Conservation (phyloP, 768 basidiomycete species). For the Termitomyces sp. region DNA sequence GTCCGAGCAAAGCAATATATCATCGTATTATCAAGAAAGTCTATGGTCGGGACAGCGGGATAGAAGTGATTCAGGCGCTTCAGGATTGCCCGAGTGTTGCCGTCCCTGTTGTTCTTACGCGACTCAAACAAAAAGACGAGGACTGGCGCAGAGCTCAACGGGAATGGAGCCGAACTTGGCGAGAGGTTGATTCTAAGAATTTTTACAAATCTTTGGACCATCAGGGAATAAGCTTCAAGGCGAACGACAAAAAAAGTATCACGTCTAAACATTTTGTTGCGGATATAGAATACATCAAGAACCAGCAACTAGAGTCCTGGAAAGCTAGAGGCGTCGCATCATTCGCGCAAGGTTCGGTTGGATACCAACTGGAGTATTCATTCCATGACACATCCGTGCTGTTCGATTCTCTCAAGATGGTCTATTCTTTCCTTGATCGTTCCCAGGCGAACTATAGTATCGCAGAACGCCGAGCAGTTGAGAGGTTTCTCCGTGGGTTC, state of each 20-base stretch:
- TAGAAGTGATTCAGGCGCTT: constrained; percentile 77
- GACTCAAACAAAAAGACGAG: constrained; percentile 91
- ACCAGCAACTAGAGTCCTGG: constrained; percentile 44
- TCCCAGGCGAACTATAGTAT: constrained; percentile 70
- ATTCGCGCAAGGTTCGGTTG: constrained; percentile 43
- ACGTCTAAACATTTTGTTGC: constrained; percentile 78
- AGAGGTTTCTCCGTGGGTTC: constrained; percentile 80
- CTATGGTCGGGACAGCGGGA: constrained; percentile 76
- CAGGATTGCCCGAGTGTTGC: constrained; percentile 90
- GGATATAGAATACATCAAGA: constrained; percentile 70
- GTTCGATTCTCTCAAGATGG: constrained; percentile 85
- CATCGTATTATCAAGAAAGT: constrained; percentile 92
- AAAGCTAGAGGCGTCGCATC: constrained; percentile 29
- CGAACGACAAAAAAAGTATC: constrained; percentile 91
- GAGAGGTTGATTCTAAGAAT: constrained; percentile 94
- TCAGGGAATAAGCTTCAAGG: constrained; percentile 92
- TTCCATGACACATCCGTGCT: constrained; percentile 78
- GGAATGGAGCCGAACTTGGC: constrained; percentile 96
- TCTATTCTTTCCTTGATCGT: constrained; percentile 88
- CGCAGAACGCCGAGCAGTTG: constrained; percentile 77
- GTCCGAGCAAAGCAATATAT: constrained; percentile 81
- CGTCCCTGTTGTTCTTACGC: constrained; percentile 84
- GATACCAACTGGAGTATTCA: constrained; percentile 73
- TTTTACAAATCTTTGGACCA: constrained; percentile 98
- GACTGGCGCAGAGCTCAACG: constrained; percentile 94